These are phyloP conservation scores for Heterobasidion irregulare DNA, from an alignment of 1,284 basidiomycete genomes.

Conservation along the genomic window DNA sequence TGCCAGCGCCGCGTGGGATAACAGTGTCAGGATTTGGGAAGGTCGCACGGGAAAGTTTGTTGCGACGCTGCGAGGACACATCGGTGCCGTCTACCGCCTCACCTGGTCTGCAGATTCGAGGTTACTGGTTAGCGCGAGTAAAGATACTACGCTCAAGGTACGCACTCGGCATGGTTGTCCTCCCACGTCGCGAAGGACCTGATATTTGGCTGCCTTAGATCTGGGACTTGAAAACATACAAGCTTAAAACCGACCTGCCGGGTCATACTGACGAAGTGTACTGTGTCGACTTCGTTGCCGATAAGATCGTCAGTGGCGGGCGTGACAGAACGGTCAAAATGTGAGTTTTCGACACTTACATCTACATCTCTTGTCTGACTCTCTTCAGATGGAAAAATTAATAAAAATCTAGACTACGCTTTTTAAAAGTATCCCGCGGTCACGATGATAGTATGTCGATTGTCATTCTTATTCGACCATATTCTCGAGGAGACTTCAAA, in stretches of 20 bases:
- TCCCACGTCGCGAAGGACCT: not conserved
- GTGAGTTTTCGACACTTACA: slow-evolving; percentile 28
- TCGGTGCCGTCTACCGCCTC: slow-evolving; percentile 89
- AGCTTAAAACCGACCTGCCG: slow-evolving; percentile 88
- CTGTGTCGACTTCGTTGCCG: slow-evolving; percentile 96
- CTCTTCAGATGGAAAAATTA: slow-evolving; percentile 1
- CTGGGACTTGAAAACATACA: slow-evolving; percentile 93
- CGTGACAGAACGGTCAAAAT: slow-evolving; percentile 68
- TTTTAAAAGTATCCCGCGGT: not conserved
- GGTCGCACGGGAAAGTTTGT: slow-evolving; percentile 90
- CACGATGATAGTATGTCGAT: no score
- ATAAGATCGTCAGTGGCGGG: slow-evolving; percentile 96
- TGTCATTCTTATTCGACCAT: no score
- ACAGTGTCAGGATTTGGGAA: slow-evolving; percentile 90
- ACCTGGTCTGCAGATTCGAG: slow-evolving; percentile 95
- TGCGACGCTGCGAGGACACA: slow-evolving; percentile 87
- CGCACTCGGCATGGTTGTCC: slow-evolving; percentile 12
- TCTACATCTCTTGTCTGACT: not conserved
- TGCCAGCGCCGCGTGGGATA: slow-evolving; percentile 90
- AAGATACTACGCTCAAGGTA: slow-evolving; percentile 93
- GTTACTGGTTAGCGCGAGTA: slow-evolving; percentile 88
- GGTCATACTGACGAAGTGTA: slow-evolving; percentile 98
- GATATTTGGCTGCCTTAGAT: slow-evolving; percentile 40
- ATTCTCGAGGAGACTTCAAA: no score
- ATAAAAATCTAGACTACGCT: not conserved